These are phyloP conservation scores for Cladosporium sp. DNA, from an alignment of 2,329 filamentous ascomycete genomes.

Conservation along the genomic window DNA sequence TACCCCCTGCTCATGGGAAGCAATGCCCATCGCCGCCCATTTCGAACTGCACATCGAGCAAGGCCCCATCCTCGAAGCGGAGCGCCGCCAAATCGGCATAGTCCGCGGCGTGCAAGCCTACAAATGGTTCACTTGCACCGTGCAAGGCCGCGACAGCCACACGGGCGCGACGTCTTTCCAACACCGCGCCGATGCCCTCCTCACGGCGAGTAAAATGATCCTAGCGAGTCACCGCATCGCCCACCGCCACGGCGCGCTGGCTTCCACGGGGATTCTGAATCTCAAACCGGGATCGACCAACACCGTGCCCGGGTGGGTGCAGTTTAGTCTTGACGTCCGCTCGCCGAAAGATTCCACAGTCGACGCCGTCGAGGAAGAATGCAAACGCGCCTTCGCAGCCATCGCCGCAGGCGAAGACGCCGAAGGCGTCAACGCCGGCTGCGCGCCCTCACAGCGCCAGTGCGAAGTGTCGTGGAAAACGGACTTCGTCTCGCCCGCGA, in stretches of 20 bases:
- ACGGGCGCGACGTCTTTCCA: slow-evolving; percentile 70
- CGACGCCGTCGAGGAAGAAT: slow-evolving; percentile 52
- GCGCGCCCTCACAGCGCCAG: slow-evolving; percentile 24
- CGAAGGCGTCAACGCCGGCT: slow-evolving; percentile 41
- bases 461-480: slow-evolving; percentile 56
- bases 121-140: slow-evolving; percentile 66
- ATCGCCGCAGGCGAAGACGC: slow-evolving; percentile 58
- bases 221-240: slow-evolving; percentile 62
- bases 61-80: slow-evolving; percentile 67
- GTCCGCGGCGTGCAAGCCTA: slow-evolving; percentile 73
- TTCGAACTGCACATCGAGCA: slow-evolving; percentile 87
- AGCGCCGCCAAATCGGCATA: slow-evolving; percentile 61
- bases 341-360: slow-evolving; percentile 55
- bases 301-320: slow-evolving; percentile 65
- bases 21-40: slow-evolving; percentile 67
- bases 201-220: slow-evolving; percentile 65
- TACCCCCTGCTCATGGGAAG: slow-evolving; percentile 52
- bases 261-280: slow-evolving; percentile 66
- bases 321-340: slow-evolving; percentile 66
- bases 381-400: slow-evolving; percentile 55
- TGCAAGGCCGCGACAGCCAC: slow-evolving; percentile 65
- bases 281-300: slow-evolving; percentile 67
- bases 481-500: slow-evolving; percentile 59
- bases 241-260: slow-evolving; percentile 56
- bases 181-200: slow-evolving; percentile 63